Percentiles rank a stretch among this genome's conserved stretches.
phyloP scores from a whole-genome alignment of 495 filamentous ascomycete genomes.

The Penicillium verhagenii region DNA sequence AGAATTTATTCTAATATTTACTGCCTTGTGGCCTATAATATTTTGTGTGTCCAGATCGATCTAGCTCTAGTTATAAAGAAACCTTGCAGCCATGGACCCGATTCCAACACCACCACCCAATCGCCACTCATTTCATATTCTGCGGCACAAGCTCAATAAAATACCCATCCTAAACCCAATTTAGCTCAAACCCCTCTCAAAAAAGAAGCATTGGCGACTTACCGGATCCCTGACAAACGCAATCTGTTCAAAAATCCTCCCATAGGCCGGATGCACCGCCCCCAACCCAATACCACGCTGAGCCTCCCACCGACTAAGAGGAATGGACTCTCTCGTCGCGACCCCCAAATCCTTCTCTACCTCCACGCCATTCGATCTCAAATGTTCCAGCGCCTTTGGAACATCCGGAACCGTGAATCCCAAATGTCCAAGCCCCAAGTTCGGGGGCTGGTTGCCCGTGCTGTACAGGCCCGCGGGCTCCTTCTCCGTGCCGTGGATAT shows the following conservation, averaged over 20 bases:
- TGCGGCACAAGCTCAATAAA: constrained; percentile 1
- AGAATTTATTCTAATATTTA: too few species aligned
- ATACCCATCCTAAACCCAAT: not conserved
- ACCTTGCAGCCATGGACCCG: too few species aligned
- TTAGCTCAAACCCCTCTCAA: not conserved
- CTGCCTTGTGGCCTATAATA: too few species aligned
- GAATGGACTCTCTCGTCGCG: not conserved
- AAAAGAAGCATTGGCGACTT: too few species aligned
- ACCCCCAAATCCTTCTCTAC: not conserved
- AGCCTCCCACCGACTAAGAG: not conserved
- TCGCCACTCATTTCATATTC: not conserved
- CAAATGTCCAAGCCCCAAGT: not conserved
- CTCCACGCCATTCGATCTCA: not conserved
- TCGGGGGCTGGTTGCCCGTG: constrained; percentile 1
- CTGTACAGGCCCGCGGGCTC: constrained; percentile 1
- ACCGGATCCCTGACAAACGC: not conserved
- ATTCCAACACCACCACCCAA: too few species aligned
- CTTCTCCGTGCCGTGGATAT: constrained; percentile 2
- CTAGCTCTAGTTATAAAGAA: too few species aligned
- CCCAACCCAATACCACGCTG: constrained; percentile 1
- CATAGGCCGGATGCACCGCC: not conserved
- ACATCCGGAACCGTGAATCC: constrained; percentile 1
- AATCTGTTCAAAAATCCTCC: constrained; percentile 1
- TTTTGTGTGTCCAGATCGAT: too few species aligned
- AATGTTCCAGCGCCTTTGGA: not conserved